Base-by-base conservation (phyloP, 164 flowering plant genomes). In the Houttuynia cordata region DNA sequence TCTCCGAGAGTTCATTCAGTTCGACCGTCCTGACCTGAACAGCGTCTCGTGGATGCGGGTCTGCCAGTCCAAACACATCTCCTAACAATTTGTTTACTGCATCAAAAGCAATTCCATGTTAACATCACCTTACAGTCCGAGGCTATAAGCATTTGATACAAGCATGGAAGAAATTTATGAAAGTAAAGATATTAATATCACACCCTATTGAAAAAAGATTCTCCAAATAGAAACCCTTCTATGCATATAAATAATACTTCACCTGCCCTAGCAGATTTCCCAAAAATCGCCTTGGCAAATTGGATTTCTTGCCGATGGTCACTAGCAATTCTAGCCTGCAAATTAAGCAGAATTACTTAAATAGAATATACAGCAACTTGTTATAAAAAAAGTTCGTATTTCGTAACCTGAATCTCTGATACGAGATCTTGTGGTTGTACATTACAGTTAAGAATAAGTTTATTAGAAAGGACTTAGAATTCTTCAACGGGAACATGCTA, bases 231-330 rank as follows among this genome's bases (percentile, higher is more conserved):
- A 22, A 2, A n/a, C n/a, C 9, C 55, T 20, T 8, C 18, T 3
- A 52, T n/a, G n/a, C n/a, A n/a, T 22, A 10, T 23, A 17, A 7
- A 30, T 15, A 21, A 30, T 54, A 24, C 6, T 23, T 21, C 66
- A 82, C 89, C 82, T 75, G 85, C 64, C 23, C 61, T 62, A 24
- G 65, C 3, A 39, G 74, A 58, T 62, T 69, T 83, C 52, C 39
- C 20, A 3, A 81, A 0, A 45, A 79, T 13, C 13, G 71, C 47
- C 70, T 53, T 79, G 10, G 67, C 74, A 66, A 71, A 73, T 58
- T 75, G 78, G 42, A 83, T 53, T 67, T 84, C 88, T 54, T 67
- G 67, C 68, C 76, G 78, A 72, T 83, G 80, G 19, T 69, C 60
- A 55, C 67, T 75, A 17, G 69, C 41, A 30, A 80, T 68, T 64